Percentiles rank a stretch among this genome's conserved stretches.
Conservation (phyloP, 73 alveolate species). For the Diophrys appendiculata region DNA sequence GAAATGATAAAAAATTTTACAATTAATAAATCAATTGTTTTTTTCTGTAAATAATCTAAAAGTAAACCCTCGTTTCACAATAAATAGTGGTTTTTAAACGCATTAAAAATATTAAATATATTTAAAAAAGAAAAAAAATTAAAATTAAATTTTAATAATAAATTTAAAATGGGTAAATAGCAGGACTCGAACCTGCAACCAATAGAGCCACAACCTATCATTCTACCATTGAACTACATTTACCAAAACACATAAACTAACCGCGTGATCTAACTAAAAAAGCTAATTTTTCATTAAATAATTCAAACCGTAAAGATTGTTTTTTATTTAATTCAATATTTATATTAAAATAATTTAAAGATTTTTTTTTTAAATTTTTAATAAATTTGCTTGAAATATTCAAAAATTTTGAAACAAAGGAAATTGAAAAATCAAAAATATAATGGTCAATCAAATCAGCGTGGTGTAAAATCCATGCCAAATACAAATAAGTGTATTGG, state of each 20-base stretch:
- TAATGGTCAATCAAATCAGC: conserved; percentile 22
- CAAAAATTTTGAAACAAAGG: not conserved
- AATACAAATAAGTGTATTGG: conserved; percentile 31
- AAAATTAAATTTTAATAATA: not conserved
- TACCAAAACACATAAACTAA: conserved; percentile 7
- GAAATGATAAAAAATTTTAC: conserved; percentile 20
- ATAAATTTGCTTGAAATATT: too few species aligned
- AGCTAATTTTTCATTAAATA: too few species aligned
- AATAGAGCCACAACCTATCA: conserved; percentile 38
- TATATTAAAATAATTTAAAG: not conserved
- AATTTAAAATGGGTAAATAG: conserved; percentile 24
- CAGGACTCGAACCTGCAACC: conserved; percentile 47
- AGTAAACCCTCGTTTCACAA: conserved; percentile 34
- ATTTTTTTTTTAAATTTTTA: not conserved
- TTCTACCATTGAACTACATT: conserved; percentile 50
- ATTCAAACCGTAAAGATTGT: not conserved
- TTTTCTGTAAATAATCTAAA: conserved; percentile 32
- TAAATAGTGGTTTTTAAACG: not conserved
- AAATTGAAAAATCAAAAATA: conserved; percentile 22
- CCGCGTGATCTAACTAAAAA: too few species aligned
- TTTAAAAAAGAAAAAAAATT: not conserved
- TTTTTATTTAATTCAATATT: not conserved
- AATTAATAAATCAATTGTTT: not conserved
- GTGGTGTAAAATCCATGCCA: conserved; percentile 34
- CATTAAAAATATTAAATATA: not conserved